Base-by-base conservation (phyloP, 495 filamentous ascomycete species). In the Penicillium paxilli region DNA sequence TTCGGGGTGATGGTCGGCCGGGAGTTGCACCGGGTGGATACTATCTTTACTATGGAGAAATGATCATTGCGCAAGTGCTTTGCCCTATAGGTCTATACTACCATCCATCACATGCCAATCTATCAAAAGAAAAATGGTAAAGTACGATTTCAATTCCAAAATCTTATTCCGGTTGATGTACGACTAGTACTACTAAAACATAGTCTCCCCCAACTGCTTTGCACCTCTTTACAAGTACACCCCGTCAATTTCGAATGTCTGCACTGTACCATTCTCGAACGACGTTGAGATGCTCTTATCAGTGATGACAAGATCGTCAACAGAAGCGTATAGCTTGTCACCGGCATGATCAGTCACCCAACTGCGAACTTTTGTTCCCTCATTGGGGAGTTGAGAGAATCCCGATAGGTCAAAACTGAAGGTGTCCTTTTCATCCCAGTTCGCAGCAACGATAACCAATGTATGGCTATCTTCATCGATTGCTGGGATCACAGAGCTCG, bases 391-490 rank as follows among this genome's bases (percentile, higher is more conserved):
- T 40, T 48, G 6, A 16, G 40, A 47, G 30, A 57, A 57, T 6
- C 16, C 20, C 7, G 55, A 52, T 4, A 57, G 42, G 51, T 57
- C 55, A 48, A 57, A 57, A 12, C 33, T 49, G 16, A 57, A 47
- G 21, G 33, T 47, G 22, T 47, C 16, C 2, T 45, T 35, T 3
- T 26, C 44, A 47, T 47, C 55, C 55, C 55, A 57, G 35, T 57
- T 57, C 8, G 55, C 55, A 30, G 44, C 55, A 24, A 57, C 55
- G 33, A 57, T 52, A 7, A 57, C 55, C 25, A 57, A 49, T 20
- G 49, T 57, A 6, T 44, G 44, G 14, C 35, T 50, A 5, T 21
- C 20, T 9, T 50, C 23, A 40, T 57, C 30, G 4, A 52, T 52
- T 26, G 55, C 55, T 5, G 55, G 16, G 4, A 57, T 24, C 3